Evolutionary conservation across 495 filamentous ascomycete genomes (phyloP).

Genomic region (Cenococcum geophilum): DNA sequence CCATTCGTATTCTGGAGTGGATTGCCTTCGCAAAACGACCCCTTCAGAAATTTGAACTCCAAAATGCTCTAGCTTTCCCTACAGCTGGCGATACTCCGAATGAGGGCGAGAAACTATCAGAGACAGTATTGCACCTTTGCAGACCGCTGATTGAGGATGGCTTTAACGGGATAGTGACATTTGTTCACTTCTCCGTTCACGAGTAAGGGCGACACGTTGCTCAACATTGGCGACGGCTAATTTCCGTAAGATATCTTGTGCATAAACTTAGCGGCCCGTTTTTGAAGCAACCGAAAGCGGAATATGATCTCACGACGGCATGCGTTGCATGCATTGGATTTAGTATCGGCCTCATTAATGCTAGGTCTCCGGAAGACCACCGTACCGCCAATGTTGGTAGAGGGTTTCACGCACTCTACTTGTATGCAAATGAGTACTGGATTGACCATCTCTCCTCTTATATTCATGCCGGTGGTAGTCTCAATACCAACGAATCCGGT

Average conservation of each 20-base stretch:
- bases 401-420: background rate
- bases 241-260: background rate
- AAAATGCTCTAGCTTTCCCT: background rate
- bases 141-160: background rate
- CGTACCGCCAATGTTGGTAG: background rate
- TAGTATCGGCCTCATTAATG: background rate
- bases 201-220: slow-evolving; percentile 4
- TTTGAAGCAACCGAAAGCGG: background rate
- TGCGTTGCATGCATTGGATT: background rate
- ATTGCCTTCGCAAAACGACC: slow-evolving; percentile 1
- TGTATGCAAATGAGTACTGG: slow-evolving; percentile 6
- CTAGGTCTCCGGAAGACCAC: background rate
- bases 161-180: background rate
- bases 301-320: background rate
- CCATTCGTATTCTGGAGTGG: background rate
- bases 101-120: background rate
- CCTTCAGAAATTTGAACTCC: background rate
- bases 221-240: background rate
- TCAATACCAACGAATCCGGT: background rate
- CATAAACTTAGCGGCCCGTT: background rate
- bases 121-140: slow-evolving; percentile 3
- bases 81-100: background rate
- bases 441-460: background rate
- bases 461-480: background rate
- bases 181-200: slow-evolving; percentile 8